Evolutionary conservation across 75 land plant genomes (phyloP).

Genomic region (Selaginella tamariscina): DNA sequence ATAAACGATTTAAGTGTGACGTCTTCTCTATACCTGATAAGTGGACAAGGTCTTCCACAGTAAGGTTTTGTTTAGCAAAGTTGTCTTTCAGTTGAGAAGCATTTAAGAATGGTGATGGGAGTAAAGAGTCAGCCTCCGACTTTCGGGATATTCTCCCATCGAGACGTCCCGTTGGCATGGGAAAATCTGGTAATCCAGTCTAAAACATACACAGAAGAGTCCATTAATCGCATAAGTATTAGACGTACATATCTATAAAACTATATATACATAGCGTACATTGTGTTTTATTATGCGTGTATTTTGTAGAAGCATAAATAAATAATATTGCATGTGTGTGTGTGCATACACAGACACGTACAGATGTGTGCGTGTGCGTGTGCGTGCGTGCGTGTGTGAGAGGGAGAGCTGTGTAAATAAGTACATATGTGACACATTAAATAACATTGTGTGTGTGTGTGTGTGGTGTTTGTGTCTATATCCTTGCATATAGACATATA

Average conservation of each 20-base stretch:
- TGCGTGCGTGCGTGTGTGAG: neutral
- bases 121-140: neutral
- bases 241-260: neutral
- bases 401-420: no score
- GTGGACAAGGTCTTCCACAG: constrained; percentile 9
- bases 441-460: no score
- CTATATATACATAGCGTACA: no score
- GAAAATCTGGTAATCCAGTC: constrained; percentile 8
- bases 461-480: no score
- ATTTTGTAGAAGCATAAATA: no score
- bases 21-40: constrained; percentile 1
- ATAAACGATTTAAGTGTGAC: no score
- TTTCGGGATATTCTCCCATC: constrained; percentile 3
- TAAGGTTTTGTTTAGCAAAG: neutral
- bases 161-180: constrained; percentile 5
- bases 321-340: no score
- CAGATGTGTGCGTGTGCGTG: no score
- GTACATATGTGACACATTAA: no score
- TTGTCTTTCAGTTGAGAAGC: neutral
- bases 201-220: neutral
- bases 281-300: no score
- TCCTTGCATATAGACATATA: no score
- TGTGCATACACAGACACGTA: no score
- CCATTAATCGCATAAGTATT: neutral
- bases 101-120: constrained; percentile 1